These are phyloP conservation scores for Fraxinus cuspidata DNA, from an alignment of 257 asterid species.

Conservation along the genomic window DNA sequence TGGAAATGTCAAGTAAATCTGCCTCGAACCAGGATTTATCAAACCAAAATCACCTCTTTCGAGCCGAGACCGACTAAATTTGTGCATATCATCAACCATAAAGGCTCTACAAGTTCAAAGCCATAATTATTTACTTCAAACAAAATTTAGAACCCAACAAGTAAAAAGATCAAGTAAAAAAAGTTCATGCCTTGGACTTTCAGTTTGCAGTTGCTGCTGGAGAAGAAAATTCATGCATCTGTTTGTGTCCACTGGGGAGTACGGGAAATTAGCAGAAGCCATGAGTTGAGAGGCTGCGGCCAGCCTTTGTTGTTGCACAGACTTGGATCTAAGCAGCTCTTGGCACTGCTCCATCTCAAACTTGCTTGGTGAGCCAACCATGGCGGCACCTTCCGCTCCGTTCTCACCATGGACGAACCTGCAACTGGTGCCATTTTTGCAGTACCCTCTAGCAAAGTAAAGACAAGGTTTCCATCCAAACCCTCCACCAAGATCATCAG, in stretches of 20 bases:
- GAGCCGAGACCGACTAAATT: constrained; percentile 39
- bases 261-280: constrained; percentile 44
- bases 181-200: constrained; percentile 52
- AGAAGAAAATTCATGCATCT: constrained; percentile 56
- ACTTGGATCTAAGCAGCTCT: constrained; percentile 54
- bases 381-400: constrained; percentile 35
- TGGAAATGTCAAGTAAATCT: constrained; percentile 73
- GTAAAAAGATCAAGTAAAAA: neutral
- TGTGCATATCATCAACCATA: constrained; percentile 49
- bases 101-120: constrained; percentile 32
- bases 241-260: constrained; percentile 42
- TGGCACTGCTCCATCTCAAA: constrained; percentile 61
- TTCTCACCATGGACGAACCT: constrained; percentile 60
- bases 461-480: constrained; percentile 72
- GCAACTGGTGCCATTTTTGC: constrained; percentile 68
- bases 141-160: neutral
- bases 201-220: constrained; percentile 52
- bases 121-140: neutral
- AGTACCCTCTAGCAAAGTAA: constrained; percentile 72
- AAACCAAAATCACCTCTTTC: constrained; percentile 53
- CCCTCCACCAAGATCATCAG: constrained; percentile 48
- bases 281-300: constrained; percentile 37
- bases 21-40: constrained; percentile 60
- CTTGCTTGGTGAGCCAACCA: constrained; percentile 55
- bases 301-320: constrained; percentile 42